Percentiles rank a stretch among this genome's conserved stretches.
phyloP scores from a whole-genome alignment of 139 green algal species.

The Nannochloris sp. region DNA sequence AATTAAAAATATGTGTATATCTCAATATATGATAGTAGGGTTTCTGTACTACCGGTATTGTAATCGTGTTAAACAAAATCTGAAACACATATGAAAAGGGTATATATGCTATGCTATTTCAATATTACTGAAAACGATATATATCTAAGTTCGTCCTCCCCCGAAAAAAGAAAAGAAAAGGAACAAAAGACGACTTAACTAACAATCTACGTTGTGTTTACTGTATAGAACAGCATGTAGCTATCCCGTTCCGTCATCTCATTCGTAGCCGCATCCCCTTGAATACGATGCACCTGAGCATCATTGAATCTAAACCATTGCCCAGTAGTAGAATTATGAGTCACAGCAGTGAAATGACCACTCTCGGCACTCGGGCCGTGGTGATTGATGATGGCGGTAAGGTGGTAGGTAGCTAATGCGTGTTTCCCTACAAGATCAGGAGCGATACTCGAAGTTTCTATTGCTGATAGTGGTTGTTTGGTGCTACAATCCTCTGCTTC shows the following conservation, averaged over 20 bases:
- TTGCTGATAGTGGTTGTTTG: no score
- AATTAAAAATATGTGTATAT: no score
- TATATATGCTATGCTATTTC: no score
- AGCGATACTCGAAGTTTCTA: not conserved
- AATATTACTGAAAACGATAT: no score
- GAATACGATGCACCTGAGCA: conserved; percentile 20
- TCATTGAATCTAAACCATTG: conserved; percentile 37
- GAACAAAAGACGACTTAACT: not conserved
- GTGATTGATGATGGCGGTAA: conserved; percentile 26
- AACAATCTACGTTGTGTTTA: not conserved
- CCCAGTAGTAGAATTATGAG: not conserved
- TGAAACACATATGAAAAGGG: no score
- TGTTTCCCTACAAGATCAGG: not conserved
- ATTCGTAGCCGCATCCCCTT: not conserved
- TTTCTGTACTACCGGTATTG: no score
- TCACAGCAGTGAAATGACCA: conserved; percentile 37
- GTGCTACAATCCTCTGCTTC: not conserved
- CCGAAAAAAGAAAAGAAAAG: not conserved
- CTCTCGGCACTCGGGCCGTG: conserved; percentile 12
- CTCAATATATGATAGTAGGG: no score
- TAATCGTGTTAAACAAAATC: no score
- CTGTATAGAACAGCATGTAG: conserved; percentile 45
- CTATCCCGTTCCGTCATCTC: conserved; percentile 29
- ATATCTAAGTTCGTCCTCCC: no score
- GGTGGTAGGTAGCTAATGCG: conserved; percentile 15